Base-by-base conservation (phyloP, 2,329 filamentous ascomycete genomes). In the Ceratocystis colombiana region DNA sequence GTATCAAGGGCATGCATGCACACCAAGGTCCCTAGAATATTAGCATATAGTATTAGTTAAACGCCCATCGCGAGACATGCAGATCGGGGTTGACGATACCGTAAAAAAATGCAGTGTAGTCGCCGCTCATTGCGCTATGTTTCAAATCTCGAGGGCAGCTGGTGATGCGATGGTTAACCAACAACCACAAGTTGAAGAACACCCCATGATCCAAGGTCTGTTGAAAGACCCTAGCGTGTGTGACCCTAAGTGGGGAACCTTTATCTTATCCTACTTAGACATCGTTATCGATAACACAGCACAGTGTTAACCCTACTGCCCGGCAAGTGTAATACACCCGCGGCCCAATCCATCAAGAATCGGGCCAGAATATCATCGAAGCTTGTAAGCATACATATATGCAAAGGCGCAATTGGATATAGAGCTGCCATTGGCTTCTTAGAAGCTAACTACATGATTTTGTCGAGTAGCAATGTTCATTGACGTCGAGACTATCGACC, bases 1-100 rank as follows among this genome's bases (percentile, higher is more conserved):
- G 37, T 15, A 15, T 15, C 12, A 10, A 41, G 37, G 61, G 46
- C 41, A 48, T n/a, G 53, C 17, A 7, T 59, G 55, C 70, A 50
- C 72, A 77, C 75, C 72, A 77, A 69, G 37, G 75, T 77, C 67
- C 76, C 76, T 73, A 48, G 22, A 7, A 3, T 7, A 12, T n/a
- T n/a, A 1, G 10, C 15, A 5, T 25, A 20, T 8, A 2, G 2
- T 46, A 61, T 37, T 61, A 65, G 48, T 62, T 63, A 68, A 62
- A 69, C 65, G 28, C 4, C 6, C 5, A 12, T 4, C 2, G 3
- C 59, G 5, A 44, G 30, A 28, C n/a, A 41, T 45, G 10, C 7
- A 5, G 46, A 3, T 50, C 12, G 25, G 20, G 70, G 22, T 4
- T 10, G 5, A 48, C 20, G 74, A 69, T 70, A 82, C 83, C 83